Base-by-base conservation (phyloP, 2,329 filamentous ascomycete species). In the Macrophomina tecta region DNA sequence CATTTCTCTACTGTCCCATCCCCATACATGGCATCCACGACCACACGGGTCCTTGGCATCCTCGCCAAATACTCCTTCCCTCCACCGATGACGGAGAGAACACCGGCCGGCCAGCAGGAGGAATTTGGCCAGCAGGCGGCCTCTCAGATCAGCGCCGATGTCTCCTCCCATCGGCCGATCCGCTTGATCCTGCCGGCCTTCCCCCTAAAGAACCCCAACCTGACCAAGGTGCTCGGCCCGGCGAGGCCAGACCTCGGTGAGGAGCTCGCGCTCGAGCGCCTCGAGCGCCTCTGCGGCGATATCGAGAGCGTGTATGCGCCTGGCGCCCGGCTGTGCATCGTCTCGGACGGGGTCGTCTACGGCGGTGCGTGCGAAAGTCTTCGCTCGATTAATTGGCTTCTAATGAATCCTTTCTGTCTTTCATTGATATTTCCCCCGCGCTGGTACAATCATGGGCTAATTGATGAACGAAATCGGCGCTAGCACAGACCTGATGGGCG, bases 191-290 rank as follows among this genome's bases (percentile, higher is more conserved):
- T 89, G 0, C 87, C 87, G 0, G 86, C 85, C 0, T 89, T 89
- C 55, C 86, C 87, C 0, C 88, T 87, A 79, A 89, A 89, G 70
- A 87, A 84, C 0, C 82, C 86, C 18, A 38, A 42, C 18, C 16
- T n/a, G 5, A 12, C 7, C 32, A 89, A 89, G 65, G 85, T 87
- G 0, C 74, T 89, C 16, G 86, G 81, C 2, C 68, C 66, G 7
- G 36, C 36, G 0, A 69, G 82, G 4, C 81, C 81, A 0, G 81
- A 83, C 52, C 72, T 80, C n/a, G 81, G 76, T 3, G 81, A 82
- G 66, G 78, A 81, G 53, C 62, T 82, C 36, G 79, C 80, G 1
- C 71, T 82, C 7, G 70, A 72, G 4, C 78, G 78, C 56, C 69
- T 83, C 62, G 79, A 82, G 51, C 73, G 73, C 0, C 69, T 83